Evolutionary conservation across 2,329 filamentous ascomycete species (phyloP).

Genomic region (Talaromyces marneffei): DNA sequence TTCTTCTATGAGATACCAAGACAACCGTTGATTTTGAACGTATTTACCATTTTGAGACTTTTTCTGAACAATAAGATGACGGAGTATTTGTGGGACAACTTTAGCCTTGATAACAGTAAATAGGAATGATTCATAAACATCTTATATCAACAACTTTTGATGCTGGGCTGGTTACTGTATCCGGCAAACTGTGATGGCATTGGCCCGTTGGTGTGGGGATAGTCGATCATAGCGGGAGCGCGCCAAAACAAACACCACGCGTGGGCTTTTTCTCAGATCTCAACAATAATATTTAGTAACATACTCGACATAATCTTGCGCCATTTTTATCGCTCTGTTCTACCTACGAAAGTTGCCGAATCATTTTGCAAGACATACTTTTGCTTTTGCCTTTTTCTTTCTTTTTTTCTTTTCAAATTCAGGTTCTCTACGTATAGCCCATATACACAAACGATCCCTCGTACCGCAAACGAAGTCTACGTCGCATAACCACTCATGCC

Average conservation of each 20-base stretch:
- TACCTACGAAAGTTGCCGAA: not conserved
- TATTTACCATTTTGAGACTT: not conserved
- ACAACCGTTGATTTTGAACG: slow-evolving; percentile 4
- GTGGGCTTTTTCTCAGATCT: not conserved
- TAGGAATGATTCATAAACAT: no score
- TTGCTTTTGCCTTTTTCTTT: no score
- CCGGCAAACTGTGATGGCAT: not conserved
- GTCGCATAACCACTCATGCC: slow-evolving; percentile 20
- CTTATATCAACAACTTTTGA: no score
- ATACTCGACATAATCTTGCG: not conserved
- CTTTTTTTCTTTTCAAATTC: not conserved
- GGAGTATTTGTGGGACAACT: not conserved
- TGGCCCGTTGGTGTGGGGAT: slow-evolving; percentile 2
- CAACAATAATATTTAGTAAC: not conserved
- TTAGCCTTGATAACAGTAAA: no score
- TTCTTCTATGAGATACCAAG: slow-evolving; percentile 17
- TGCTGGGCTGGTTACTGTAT: not conserved
- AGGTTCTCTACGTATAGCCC: not conserved
- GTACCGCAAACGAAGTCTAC: no score
- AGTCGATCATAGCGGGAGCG: not conserved
- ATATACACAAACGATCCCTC: not conserved
- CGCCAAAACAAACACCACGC: slow-evolving; percentile 1
- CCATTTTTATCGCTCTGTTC: not conserved
- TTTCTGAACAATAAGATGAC: not conserved
- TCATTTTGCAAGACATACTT: no score